Conservation (phyloP, 257 asterid species). For the Parsonsia alboflavescens region DNA sequence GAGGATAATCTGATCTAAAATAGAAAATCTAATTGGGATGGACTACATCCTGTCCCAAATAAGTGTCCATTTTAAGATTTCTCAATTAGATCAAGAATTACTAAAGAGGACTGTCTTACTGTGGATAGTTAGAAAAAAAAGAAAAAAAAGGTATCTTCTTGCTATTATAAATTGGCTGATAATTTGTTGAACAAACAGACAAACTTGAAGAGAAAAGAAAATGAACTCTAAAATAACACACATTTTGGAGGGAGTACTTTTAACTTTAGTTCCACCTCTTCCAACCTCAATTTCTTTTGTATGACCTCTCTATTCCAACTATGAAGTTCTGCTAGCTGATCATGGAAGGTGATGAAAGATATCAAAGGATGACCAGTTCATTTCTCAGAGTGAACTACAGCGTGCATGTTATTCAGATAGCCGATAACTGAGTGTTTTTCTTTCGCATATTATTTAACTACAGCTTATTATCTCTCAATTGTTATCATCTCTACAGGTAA, state of each 20-base stretch:
- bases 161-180: no score
- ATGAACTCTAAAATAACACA: neutral
- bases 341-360: neutral
- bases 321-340: neutral
- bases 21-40: no score
- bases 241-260: neutral
- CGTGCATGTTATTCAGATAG: neutral
- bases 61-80: no score
- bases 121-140: no score
- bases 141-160: no score
- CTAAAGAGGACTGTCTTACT: no score
- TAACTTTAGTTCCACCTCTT: neutral
- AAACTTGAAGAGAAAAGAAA: no score
- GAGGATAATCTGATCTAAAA: neutral
- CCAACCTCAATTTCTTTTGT: no score
- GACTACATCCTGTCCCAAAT: neutral
- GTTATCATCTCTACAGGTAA: conserved; percentile 40
- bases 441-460: neutral
- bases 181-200: no score
- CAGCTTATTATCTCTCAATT: neutral
- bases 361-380: neutral
- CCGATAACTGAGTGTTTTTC: neutral
- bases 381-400: neutral
- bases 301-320: neutral
- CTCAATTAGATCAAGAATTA: no score